phyloP scores from a whole-genome alignment of 2,329 filamentous ascomycete genomes.

The Periconia sp. region DNA sequence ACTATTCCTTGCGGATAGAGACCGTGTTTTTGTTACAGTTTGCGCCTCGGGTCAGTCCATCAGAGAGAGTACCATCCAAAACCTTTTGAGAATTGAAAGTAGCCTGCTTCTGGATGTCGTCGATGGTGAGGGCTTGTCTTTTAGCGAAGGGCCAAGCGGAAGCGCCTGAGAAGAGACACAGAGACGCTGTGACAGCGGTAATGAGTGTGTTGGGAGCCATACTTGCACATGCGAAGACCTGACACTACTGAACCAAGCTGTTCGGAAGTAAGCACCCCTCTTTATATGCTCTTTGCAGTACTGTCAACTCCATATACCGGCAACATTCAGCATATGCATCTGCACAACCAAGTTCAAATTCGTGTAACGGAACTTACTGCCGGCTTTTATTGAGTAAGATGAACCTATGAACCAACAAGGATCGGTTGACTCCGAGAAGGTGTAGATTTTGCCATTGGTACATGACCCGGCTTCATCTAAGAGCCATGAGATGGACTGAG shows the following conservation, averaged over 20 bases:
- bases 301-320: neutral
- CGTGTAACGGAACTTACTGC: neutral
- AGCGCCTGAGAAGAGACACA: conserved; percentile 21
- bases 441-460: neutral
- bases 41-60: conserved; percentile 26
- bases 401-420: neutral
- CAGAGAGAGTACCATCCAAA: conserved; percentile 28
- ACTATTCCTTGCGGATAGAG: conserved; percentile 50
- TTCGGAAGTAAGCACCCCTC: conserved; percentile 3
- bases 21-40: conserved; percentile 44
- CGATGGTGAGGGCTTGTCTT: conserved; percentile 24
- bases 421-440: neutral
- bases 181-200: conserved; percentile 23
- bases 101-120: conserved; percentile 28
- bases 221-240: neutral
- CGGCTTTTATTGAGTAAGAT: neutral
- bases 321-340: neutral
- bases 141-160: conserved; percentile 21
- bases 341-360: neutral
- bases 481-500: neutral
- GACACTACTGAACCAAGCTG: neutral
- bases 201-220: conserved; percentile 25
- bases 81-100: conserved; percentile 30
- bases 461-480: neutral
- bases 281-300: conserved; percentile 11